Percentiles rank a stretch among this genome's conserved stretches.
Evolutionary conservation across 176 grass and related monocot species (phyloP).

Genomic region (Melocanna baccifera): DNA sequence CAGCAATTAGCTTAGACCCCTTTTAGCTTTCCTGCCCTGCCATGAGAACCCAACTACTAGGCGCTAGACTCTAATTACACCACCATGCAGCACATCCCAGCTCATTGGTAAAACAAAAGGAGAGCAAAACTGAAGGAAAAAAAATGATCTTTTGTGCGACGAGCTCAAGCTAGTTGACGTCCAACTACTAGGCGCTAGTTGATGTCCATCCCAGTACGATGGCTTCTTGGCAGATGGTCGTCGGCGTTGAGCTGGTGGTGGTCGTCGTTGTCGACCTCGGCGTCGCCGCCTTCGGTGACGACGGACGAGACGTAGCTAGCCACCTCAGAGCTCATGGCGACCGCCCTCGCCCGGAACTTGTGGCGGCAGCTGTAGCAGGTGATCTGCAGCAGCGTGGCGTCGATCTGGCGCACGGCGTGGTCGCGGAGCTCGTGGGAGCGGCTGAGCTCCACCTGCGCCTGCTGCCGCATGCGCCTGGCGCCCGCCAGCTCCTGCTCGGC

Average conservation of each 20-base stretch:
- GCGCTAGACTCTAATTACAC: conserved; percentile 20
- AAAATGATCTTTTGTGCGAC: background rate
- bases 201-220: conserved; percentile 30
- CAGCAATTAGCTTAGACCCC: conserved; percentile 12
- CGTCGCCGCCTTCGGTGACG: conserved; percentile 52
- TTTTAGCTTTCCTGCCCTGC: conserved; percentile 5
- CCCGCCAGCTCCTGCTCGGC: conserved; percentile 72
- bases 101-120: conserved; percentile 20
- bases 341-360: conserved; percentile 43
- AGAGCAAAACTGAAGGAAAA: background rate
- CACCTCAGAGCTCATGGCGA: conserved; percentile 50
- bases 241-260: conserved; percentile 31
- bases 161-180: background rate
- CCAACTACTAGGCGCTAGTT: no score
- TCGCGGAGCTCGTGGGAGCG: conserved; percentile 62
- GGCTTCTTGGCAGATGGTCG: background rate
- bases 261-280: conserved; percentile 41
- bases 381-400: conserved; percentile 62
- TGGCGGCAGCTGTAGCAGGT: conserved; percentile 80
- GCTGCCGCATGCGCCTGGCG: conserved; percentile 63
- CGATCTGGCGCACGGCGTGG: conserved; percentile 65
- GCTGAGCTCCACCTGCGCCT: conserved; percentile 68
- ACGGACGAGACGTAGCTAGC: conserved; percentile 73
- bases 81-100: background rate
- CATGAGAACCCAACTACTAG: background rate